Evolutionary conservation across 2,329 filamentous ascomycete species (phyloP), one percentile per base, ranked within the genome.

Genomic region (Teratosphaeriaceae sp.): DNA sequence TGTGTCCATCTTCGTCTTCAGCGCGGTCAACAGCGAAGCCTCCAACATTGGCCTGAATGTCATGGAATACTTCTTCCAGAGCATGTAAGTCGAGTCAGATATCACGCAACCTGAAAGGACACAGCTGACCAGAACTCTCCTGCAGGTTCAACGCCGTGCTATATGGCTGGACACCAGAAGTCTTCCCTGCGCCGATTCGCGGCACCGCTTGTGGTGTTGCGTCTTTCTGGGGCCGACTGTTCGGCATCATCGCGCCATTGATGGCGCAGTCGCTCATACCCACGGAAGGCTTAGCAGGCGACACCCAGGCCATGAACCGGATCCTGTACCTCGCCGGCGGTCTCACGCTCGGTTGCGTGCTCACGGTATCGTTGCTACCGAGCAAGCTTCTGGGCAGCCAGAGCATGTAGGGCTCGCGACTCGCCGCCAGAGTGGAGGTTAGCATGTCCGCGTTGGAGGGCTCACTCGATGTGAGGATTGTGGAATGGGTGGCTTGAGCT

Each of bases 151-250:
- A 74, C 42, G 68, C 70, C 2, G 68, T 75, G 2, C 57, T 74
- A 12, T 75, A 75, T 51, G 72, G 69, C 9, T 74, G 68, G 65
- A 74, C 71, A 2, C 72, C 72, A 1, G 72, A 74, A 49, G 66
- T 68, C 5, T 75, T 75, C 47, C 70, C 72, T 0, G 71, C 73
- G 2, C 67, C 68, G 0, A 68, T 76, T 13, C 58, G 72, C 26
- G 74, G 72, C 3, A 76, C 71, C 1, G 64, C 77, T 0, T 74
- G 72, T 50, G 77, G 78, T 0, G 47, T 79, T 11, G 74, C 76
- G 2, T 74, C 72, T 46, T 80, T 78, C 53, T 79, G 74, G 74
- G 77, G 77, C 1, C 59, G 77, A 2, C 42, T 80, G 19, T 77
- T 77, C 49, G 72, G 74, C 8, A 79, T 80, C 34, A 68, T 80